These are phyloP conservation scores for Diplodia scrobiculata DNA, from an alignment of 2,329 filamentous ascomycete genomes.

Conservation along the genomic window DNA sequence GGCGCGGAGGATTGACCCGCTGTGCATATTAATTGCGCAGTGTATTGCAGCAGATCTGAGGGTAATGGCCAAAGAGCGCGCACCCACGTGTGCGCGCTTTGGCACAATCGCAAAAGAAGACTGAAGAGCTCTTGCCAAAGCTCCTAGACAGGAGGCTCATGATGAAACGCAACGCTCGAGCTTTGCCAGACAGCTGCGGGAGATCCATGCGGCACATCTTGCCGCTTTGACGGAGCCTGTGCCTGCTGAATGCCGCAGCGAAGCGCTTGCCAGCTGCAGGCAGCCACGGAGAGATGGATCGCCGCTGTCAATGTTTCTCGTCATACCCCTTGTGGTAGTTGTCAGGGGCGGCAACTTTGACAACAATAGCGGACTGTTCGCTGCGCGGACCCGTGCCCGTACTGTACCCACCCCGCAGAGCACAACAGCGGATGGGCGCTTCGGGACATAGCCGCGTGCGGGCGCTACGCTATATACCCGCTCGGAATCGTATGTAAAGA, in stretches of 20 bases:
- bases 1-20: constrained; percentile 23
- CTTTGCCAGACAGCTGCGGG: constrained; percentile 17
- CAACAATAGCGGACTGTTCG: constrained; percentile 11
- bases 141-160: constrained; percentile 20
- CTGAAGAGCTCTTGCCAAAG: not conserved
- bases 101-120: not conserved
- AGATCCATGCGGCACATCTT: constrained; percentile 23
- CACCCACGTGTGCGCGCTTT: not conserved
- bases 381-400: constrained; percentile 8
- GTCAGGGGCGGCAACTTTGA: constrained; percentile 11
- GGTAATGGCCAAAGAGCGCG: constrained; percentile 6
- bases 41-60: constrained; percentile 18
- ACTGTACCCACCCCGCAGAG: constrained; percentile 7
- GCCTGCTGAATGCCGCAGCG: constrained; percentile 10
- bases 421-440: constrained; percentile 9
- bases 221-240: not conserved
- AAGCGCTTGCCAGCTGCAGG: constrained; percentile 12
- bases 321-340: constrained; percentile 19
- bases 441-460: constrained; percentile 4
- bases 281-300: constrained; percentile 13
- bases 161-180: constrained; percentile 23
- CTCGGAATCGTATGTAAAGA: not conserved
- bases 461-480: constrained; percentile 12
- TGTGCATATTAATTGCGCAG: constrained; percentile 22
- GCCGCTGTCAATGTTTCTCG: constrained; percentile 4